Percentiles rank a stretch among this genome's conserved stretches.
These are phyloP conservation scores for Sporothrix curviconia DNA, from an alignment of 2,329 filamentous ascomycete genomes.

Conservation along the genomic window DNA sequence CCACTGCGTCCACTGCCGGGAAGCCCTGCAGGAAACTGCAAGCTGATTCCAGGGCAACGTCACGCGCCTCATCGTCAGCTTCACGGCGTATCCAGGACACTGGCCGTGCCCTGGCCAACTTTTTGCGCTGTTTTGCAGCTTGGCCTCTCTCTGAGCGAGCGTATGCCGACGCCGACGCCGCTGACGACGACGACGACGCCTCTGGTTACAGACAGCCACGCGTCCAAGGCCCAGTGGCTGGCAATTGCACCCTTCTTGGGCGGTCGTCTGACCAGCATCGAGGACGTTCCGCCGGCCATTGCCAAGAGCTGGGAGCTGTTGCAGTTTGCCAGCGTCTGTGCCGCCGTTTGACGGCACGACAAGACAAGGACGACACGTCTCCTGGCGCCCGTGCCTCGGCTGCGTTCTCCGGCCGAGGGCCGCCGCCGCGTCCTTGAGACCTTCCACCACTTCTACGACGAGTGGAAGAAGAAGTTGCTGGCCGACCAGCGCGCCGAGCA, in stretches of 20 bases:
- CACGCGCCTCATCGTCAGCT: constrained; percentile 61
- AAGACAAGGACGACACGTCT: constrained; percentile 33
- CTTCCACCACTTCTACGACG: constrained; percentile 66
- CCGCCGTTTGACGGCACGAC: constrained; percentile 43
- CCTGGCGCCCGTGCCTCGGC: constrained; percentile 20
- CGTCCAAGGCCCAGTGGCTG: constrained; percentile 31
- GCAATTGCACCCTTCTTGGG: constrained; percentile 50
- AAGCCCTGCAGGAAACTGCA: constrained; percentile 38
- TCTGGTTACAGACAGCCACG: constrained; percentile 14
- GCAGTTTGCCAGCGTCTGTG: constrained; percentile 38
- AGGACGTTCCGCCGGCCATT: constrained; percentile 17
- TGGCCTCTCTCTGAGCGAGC: constrained; percentile 59
- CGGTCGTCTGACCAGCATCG: constrained; percentile 32
- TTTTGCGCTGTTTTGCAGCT: constrained; percentile 73
- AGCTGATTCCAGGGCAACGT: constrained; percentile 51
- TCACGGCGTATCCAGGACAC: constrained; percentile 81
- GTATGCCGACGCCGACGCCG: constrained; percentile 31
- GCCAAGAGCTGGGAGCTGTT: constrained; percentile 44
- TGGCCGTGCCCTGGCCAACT: constrained; percentile 67
- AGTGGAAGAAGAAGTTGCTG: constrained; percentile 74
- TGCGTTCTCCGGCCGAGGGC: constrained; percentile 34
- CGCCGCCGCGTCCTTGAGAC: constrained; percentile 56
- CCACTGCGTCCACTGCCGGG: constrained; percentile 16
- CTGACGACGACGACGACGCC: constrained; percentile 16
- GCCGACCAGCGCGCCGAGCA: constrained; percentile 70